phyloP scores from a whole-genome alignment of 169 alveolate species.

The Toxoplasma gondii region DNA sequence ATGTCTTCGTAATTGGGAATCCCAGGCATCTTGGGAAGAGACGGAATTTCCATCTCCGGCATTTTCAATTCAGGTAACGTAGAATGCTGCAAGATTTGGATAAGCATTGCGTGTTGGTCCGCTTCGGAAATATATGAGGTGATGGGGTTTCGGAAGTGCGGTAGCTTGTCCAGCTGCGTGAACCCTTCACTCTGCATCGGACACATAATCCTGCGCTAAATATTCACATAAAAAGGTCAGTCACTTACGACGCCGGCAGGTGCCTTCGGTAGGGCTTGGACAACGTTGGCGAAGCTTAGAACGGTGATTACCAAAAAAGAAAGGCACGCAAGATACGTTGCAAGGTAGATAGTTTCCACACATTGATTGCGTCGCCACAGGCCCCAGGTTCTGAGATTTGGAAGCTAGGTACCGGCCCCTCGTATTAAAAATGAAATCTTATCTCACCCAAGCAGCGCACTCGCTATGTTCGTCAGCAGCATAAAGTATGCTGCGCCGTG shows the following conservation, averaged over 20 bases:
- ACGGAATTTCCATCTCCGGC: neutral
- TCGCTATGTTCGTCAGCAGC: constrained; percentile 40
- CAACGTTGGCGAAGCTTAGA: constrained; percentile 46
- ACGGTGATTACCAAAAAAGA: constrained; percentile 41
- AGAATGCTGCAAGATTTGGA: constrained; percentile 21
- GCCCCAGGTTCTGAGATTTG: constrained; percentile 60
- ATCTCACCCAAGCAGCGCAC: constrained; percentile 62
- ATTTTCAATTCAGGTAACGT: neutral
- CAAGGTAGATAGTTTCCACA: constrained; percentile 51
- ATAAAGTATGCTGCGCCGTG: constrained; percentile 46
- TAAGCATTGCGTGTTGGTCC: constrained; percentile 6
- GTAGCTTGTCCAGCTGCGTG: constrained; percentile 22
- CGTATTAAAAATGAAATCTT: neutral
- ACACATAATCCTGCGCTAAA: neutral
- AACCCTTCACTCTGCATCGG: constrained; percentile 29
- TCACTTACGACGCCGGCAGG: constrained; percentile 52
- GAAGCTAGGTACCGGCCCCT: neutral
- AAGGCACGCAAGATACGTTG: constrained; percentile 36
- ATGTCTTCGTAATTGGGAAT: constrained; percentile 45
- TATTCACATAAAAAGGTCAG: neutral
- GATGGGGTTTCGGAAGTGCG: neutral
- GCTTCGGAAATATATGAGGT: neutral
- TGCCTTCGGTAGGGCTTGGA: constrained; percentile 56
- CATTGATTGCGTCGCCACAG: constrained; percentile 49
- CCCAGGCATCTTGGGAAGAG: constrained; percentile 21